Evolutionary conservation across 2,329 filamentous ascomycete genomes (phyloP), one percentile per base, ranked within the genome.

Genomic region (Talaromyces islandicus): DNA sequence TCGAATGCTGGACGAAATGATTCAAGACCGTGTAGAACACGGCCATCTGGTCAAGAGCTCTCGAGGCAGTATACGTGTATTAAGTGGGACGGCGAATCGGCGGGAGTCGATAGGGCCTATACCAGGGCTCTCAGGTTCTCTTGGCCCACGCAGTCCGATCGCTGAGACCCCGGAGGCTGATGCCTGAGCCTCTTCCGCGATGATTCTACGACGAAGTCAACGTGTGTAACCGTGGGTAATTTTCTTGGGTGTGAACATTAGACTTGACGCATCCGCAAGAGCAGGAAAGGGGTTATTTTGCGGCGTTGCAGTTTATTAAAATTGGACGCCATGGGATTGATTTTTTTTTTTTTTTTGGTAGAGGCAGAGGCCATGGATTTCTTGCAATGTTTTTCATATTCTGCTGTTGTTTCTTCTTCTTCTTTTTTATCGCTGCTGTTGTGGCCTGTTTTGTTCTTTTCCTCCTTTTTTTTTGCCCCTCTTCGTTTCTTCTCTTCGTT

Each of bases 1-100:
- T 66, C 86, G 87, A 68, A 92, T 97, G 78, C 83, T 97, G 27
- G 93, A 97, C 69, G 91, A 96, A 76, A 97, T 97, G 93, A 94
- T 97, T 62, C 89, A 92, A 70, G 90, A 93, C 70, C 86, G 89
- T 60, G 89, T 95, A 57, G 90, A 94, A 67, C 86, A 81, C 57
- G 90, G 89, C 24, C 85, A 90, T 58, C 77, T 91, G 24, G 80
- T 90, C 30, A 85, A 89, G 68, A 83, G 87, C 57, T 77, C 78
- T 56, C 81, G 87, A 62, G 89, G 88, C 46, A 91, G 87, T 68
- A 83, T 91, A 56, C 83, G 86, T 54, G 71, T 89, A 38, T 79
- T 81, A 5, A 75, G 70, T 48, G 80, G 80, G 50, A 69, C 67
- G 21, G 25, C 17, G 19, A 60, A 38, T 57, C 70, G 66, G 60